Percentiles rank a stretch among this genome's conserved stretches.
These are phyloP conservation scores for Talaromyces stipitatus DNA, from an alignment of 495 filamentous ascomycete genomes.

Conservation along the genomic window DNA sequence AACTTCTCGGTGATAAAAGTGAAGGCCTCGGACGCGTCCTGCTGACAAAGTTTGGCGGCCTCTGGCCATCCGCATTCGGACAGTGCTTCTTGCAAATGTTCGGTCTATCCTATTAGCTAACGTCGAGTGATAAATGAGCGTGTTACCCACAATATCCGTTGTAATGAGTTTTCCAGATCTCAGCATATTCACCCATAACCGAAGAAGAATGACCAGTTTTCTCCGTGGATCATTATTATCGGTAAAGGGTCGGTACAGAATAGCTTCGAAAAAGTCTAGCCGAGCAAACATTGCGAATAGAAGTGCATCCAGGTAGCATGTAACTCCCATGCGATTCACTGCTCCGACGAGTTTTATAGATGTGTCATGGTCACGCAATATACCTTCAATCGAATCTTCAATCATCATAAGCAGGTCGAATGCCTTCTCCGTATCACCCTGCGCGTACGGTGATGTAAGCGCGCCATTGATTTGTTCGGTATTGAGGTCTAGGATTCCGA, in stretches of 20 bases:
- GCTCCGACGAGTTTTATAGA: slow-evolving; percentile 71
- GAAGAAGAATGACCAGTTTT: slow-evolving; percentile 62
- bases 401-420: slow-evolving; percentile 67
- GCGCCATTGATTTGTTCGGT: slow-evolving; percentile 59
- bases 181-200: slow-evolving; percentile 90
- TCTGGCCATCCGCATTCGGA: slow-evolving; percentile 90
- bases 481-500: slow-evolving; percentile 29
- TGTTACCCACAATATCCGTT: slow-evolving; percentile 67
- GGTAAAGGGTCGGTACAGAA: slow-evolving; percentile 62
- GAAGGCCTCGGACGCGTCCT: slow-evolving; percentile 93
- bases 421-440: slow-evolving; percentile 66
- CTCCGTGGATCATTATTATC: slow-evolving; percentile 56
- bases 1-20: slow-evolving; percentile 86
- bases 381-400: slow-evolving; percentile 72
- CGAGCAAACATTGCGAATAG: slow-evolving; percentile 96
- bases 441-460: slow-evolving; percentile 53
- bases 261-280: slow-evolving; percentile 82
- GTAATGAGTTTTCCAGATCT: slow-evolving; percentile 78
- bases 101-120: slow-evolving; percentile 52
- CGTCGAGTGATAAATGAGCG: background rate
- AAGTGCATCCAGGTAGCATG: slow-evolving; percentile 87
- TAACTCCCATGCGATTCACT: slow-evolving; percentile 76
- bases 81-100: slow-evolving; percentile 72
- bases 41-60: slow-evolving; percentile 65
- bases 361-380: slow-evolving; percentile 65